These are phyloP conservation scores for Ogataea paraovalis DNA, from an alignment of 805 yeast species.

Conservation along the genomic window DNA sequence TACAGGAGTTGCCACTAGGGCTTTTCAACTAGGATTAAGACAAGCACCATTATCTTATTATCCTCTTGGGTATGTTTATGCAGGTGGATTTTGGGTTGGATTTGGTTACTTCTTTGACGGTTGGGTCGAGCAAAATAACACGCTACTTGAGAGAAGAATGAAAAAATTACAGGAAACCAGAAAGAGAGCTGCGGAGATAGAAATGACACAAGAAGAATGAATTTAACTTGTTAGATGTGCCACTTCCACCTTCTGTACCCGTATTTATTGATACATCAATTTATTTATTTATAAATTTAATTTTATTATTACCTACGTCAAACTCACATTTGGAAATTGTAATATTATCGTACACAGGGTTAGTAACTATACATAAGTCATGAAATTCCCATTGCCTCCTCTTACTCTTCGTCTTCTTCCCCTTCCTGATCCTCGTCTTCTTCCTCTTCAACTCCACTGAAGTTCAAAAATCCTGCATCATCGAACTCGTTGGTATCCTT, in stretches of 20 bases:
- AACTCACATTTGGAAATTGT: too few relatives aligned
- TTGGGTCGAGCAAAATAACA: slow-evolving; percentile 37
- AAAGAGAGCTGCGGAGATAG: slow-evolving; percentile 20
- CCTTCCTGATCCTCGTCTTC: slow-evolving; percentile 2
- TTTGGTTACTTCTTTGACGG: slow-evolving; percentile 37
- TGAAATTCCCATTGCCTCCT: too few relatives aligned
- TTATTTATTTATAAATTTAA: not conserved
- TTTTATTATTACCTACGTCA: too few relatives aligned
- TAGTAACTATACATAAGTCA: too few relatives aligned
- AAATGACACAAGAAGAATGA: slow-evolving; percentile 9
- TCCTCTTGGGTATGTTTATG: slow-evolving; percentile 39
- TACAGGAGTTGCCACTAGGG: slow-evolving; percentile 39
- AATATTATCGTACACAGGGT: too few relatives aligned
- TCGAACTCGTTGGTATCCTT: slow-evolving; percentile 12
- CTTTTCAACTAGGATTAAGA: slow-evolving; percentile 41
- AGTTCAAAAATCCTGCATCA: slow-evolving; percentile 12
- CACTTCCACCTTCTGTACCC: too few relatives aligned
- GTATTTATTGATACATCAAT: not conserved
- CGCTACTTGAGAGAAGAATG: slow-evolving; percentile 35
- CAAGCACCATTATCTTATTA: slow-evolving; percentile 35
- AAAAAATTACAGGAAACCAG: slow-evolving; percentile 35
- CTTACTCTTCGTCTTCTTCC: not conserved
- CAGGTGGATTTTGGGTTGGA: slow-evolving; percentile 43
- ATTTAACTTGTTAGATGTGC: not conserved
- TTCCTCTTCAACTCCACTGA: slow-evolving; percentile 7